These are phyloP conservation scores for Clarireedia paspali DNA, from an alignment of 2,329 filamentous ascomycete genomes.

Conservation along the genomic window DNA sequence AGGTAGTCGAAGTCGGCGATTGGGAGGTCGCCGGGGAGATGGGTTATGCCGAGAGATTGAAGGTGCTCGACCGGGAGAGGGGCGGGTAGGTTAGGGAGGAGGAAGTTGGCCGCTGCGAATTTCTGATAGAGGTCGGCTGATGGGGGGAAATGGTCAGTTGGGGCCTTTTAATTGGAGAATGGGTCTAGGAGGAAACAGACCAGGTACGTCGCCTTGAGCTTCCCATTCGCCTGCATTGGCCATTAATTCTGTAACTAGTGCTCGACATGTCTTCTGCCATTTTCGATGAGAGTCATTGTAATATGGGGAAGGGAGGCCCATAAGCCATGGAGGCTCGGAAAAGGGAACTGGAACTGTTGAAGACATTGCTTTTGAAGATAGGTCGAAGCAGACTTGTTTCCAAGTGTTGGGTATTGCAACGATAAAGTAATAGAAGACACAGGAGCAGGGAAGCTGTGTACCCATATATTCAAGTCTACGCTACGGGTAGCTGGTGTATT, in stretches of 20 bases:
- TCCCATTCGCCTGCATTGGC: slow-evolving; percentile 64
- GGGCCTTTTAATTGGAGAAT: slow-evolving; percentile 21
- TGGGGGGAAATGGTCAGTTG: slow-evolving; percentile 35
- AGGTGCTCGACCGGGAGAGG: slow-evolving; percentile 63
- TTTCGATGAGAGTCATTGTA: slow-evolving; percentile 56
- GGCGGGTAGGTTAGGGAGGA: slow-evolving; percentile 61
- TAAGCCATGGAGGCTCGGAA: slow-evolving; percentile 65
- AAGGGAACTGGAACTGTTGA: slow-evolving; percentile 46
- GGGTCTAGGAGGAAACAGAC: not conserved
- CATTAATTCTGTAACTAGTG: slow-evolving; percentile 55
- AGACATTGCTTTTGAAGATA: no score
- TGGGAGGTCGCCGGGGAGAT: slow-evolving; percentile 56
- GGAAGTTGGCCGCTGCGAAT: slow-evolving; percentile 59
- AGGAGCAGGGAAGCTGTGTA: no score
- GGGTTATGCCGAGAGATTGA: slow-evolving; percentile 55
- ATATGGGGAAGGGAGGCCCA: slow-evolving; percentile 63
- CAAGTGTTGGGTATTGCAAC: no score
- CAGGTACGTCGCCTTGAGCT: slow-evolving; percentile 36
- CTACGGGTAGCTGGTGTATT: no score
- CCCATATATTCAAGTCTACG: no score
- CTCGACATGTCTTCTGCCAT: slow-evolving; percentile 62
- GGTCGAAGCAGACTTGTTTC: no score
- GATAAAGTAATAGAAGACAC: no score
- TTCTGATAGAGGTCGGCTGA: slow-evolving; percentile 43
- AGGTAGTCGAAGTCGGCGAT: slow-evolving; percentile 70